Percentiles rank a stretch among this genome's conserved stretches.
Evolutionary conservation across 176 grass and related monocot genomes (phyloP).

Genomic region (Puya raimondii): DNA sequence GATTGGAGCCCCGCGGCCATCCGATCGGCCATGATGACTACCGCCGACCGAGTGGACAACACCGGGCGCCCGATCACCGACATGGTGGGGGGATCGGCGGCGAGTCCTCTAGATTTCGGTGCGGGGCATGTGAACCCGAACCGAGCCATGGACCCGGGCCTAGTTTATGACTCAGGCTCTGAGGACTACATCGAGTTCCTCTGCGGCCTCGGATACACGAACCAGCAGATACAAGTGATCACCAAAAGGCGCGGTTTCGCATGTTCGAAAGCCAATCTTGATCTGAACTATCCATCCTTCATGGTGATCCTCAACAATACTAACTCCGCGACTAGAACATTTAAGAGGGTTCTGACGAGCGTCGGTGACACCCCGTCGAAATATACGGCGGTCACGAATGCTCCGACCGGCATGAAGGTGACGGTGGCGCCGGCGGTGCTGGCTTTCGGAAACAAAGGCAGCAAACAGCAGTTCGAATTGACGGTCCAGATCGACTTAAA

Average conservation of each 20-base stretch:
- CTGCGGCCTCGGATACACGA: conserved; percentile 44
- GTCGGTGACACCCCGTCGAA: conserved; percentile 11
- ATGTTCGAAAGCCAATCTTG: conserved; percentile 32
- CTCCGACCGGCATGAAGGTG: conserved; percentile 46
- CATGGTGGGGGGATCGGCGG: conserved; percentile 13
- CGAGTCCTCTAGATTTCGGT: conserved; percentile 57
- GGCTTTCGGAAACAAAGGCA: conserved; percentile 41
- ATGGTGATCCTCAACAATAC: conserved; percentile 49
- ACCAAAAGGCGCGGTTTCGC: conserved; percentile 27
- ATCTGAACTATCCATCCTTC: conserved; percentile 75
- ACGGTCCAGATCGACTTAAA: conserved; percentile 37
- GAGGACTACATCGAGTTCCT: conserved; percentile 60
- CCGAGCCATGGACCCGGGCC: conserved; percentile 48
- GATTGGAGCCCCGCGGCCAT: conserved; percentile 58
- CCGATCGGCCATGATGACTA: conserved; percentile 82
- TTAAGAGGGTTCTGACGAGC: conserved; percentile 53
- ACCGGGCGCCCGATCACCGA: conserved; percentile 17
- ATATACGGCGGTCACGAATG: conserved; percentile 28
- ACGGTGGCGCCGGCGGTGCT: conserved; percentile 33
- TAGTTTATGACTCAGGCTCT: conserved; percentile 39
- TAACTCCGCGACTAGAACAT: conserved; percentile 26
- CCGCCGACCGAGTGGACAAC: conserved; percentile 54
- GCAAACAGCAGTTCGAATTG: conserved; percentile 42
- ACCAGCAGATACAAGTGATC: conserved; percentile 25
- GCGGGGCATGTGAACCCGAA: conserved; percentile 56